A percentile compares a stretch with the other conserved stretches of the same genome.
Evolutionary conservation across 768 basidiomycete genomes (phyloP).

Genomic region (Phaeotremella skinneri): DNA sequence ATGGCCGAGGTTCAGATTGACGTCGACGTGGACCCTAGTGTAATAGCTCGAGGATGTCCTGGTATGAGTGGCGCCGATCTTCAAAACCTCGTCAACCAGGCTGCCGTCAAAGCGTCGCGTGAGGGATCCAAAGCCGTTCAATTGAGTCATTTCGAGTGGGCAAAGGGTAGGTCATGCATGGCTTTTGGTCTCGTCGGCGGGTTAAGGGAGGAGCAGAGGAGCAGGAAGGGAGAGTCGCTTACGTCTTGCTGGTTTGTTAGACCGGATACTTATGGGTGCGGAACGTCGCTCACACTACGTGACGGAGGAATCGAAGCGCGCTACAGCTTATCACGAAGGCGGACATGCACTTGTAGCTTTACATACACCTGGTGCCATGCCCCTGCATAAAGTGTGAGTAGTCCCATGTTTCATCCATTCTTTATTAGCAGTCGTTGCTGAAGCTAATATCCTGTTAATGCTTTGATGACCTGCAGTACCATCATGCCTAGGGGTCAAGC

Average conservation of each 20-base stretch:
- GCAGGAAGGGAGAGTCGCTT: not conserved
- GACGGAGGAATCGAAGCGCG: slow-evolving; percentile 76
- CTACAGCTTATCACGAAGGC: slow-evolving; percentile 92
- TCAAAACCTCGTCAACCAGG: slow-evolving; percentile 94
- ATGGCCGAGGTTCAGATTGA: slow-evolving; percentile 68
- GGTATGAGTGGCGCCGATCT: slow-evolving; percentile 97
- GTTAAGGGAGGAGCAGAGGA: not conserved
- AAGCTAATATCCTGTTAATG: not conserved
- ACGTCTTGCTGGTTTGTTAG: slow-evolving; percentile 55
- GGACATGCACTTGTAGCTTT: slow-evolving; percentile 93
- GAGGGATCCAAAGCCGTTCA: slow-evolving; percentile 71
- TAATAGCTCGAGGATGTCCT: slow-evolving; percentile 88
- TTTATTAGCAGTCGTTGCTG: slow-evolving; percentile 11
- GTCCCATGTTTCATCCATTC: not conserved
- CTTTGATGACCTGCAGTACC: slow-evolving; percentile 58
- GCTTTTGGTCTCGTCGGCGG: too few relatives aligned
- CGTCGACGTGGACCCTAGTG: slow-evolving; percentile 74
- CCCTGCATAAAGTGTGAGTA: slow-evolving; percentile 81
- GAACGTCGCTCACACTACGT: slow-evolving; percentile 88
- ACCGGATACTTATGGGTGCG: slow-evolving; percentile 94
- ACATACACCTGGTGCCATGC: slow-evolving; percentile 92
- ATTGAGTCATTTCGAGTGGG: slow-evolving; percentile 93
- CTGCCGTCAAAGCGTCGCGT: slow-evolving; percentile 90
- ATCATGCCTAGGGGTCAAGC: slow-evolving; percentile 95
- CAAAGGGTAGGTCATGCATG: slow-evolving; percentile 74